Conservation (phyloP, 257 asterid genomes). For the Pogostemon cablin region DNA sequence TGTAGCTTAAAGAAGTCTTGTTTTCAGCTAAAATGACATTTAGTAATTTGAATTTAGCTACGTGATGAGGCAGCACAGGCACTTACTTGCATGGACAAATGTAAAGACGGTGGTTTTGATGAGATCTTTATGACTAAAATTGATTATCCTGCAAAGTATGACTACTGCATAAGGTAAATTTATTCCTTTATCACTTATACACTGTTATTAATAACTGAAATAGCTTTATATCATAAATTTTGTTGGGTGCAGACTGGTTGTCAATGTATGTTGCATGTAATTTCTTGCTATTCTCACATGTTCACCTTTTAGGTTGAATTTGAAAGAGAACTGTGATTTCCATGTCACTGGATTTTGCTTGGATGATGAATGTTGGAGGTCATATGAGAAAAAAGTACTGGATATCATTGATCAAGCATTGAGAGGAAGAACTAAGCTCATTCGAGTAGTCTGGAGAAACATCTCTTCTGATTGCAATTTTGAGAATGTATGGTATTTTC, state of each 20-base stretch:
- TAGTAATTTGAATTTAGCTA: conserved; percentile 52
- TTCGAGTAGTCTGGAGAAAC: conserved; percentile 91
- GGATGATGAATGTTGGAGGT: conserved; percentile 97
- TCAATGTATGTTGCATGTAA: background rate
- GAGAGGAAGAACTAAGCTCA: conserved; percentile 72
- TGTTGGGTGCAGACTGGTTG: background rate
- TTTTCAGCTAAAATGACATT: conserved; percentile 28
- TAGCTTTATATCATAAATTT: background rate
- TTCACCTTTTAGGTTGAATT: conserved; percentile 64
- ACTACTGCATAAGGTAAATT: conserved; percentile 75
- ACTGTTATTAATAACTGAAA: background rate
- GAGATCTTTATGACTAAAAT: conserved; percentile 79
- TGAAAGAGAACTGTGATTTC: conserved; percentile 61
- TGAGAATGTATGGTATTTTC: conserved; percentile 64
- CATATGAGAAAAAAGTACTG: conserved; percentile 78
- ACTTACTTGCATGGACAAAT: conserved; percentile 70
- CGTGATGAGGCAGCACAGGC: conserved; percentile 74
- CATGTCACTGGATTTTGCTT: conserved; percentile 73
- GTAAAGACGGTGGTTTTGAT: conserved; percentile 78
- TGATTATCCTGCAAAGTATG: conserved; percentile 84
- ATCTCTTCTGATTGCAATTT: conserved; percentile 51
- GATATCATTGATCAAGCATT: conserved; percentile 70
- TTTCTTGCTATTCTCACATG: conserved; percentile 32
- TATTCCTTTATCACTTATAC: background rate
- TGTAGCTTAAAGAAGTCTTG: background rate